Evolutionary conservation across 345 rosid genomes (phyloP), one percentile per base, ranked within the genome.

Genomic region (Salix purpurea): DNA sequence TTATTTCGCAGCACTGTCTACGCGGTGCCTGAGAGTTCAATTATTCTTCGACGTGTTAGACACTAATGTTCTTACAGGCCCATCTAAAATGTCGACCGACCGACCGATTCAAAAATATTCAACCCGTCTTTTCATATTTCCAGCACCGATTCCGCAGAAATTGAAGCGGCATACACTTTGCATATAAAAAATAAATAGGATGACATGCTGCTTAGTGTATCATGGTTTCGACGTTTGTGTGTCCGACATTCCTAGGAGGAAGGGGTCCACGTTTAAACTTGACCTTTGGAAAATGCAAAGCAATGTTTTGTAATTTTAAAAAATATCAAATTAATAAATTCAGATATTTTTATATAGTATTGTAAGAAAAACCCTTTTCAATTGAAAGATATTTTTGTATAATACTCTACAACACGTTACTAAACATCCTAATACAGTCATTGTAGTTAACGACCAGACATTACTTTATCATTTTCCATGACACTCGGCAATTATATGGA

Each of bases 1-100:
- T 60, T 12, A 88, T 76, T 77, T 91, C 87, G 73, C 96, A 91
- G 71, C 92, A 89, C 37, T 88, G 93, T 67, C 96, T 86, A 10
- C 96, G 90, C 70, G 94, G 97, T 18, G 97, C 97, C 99, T 95
- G 91, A 39, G 26, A 19, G 32, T 52, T 56, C 70, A 76, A 32
- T 26, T 39, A 44, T n/a, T 50, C 61, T 34, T 7, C 5, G 36
- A 67, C 62, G 69, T 70, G 79, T 64, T 65, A 68, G 54, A 2
- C 74, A 46, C 60, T 9, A 5, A 71, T 34, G 32, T 42, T 56
- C 36, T 30, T 44, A 52, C 1, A 8, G 16, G 18, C 32, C 32
- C 4, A 34, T 10, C 15, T 7, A 34, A 16, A 4, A 67, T 10
- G 18, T 50, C 70, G 18, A 18, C 0, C 70, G 7, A 18, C 26